Conservation (phyloP, 148 eudicot species). For the Chenopodium quinoa region DNA sequence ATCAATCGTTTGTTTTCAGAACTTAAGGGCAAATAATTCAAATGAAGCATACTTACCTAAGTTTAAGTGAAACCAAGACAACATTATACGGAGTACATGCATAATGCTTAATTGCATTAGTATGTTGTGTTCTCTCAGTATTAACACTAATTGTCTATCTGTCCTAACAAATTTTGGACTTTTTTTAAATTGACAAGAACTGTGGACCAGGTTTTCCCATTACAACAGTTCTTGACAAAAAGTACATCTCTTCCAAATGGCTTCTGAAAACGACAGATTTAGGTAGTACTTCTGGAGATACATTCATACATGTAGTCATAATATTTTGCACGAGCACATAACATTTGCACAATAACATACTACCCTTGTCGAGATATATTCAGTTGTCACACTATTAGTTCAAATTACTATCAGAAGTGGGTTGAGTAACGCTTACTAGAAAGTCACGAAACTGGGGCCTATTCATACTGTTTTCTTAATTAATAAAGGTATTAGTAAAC, state of each 20-base stretch:
- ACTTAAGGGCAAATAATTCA: slow-evolving; percentile 13
- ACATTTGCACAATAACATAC: background rate
- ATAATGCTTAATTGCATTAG: slow-evolving; percentile 6
- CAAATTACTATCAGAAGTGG: no score
- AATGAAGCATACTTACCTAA: background rate
- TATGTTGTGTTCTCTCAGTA: slow-evolving; percentile 4
- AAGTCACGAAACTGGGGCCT: background rate
- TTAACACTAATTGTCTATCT: slow-evolving; percentile 3
- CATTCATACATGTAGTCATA: background rate
- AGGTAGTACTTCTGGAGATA: slow-evolving; percentile 8
- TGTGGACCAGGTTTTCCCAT: slow-evolving; percentile 15
- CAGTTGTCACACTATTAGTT: background rate
- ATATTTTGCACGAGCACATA: background rate
- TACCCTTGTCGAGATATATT: background rate
- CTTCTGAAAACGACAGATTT: slow-evolving; percentile 23
- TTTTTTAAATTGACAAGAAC: background rate
- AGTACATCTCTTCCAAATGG: background rate
- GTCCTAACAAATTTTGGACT: slow-evolving; percentile 1
- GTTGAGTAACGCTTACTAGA: no score
- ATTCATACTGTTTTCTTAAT: no score
- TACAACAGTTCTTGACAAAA: slow-evolving; percentile 4
- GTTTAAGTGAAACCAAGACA: background rate
- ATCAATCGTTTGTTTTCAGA: background rate
- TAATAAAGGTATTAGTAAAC: no score
- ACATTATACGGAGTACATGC: background rate